These are phyloP conservation scores for Colletotrichum orchidophilum DNA, from an alignment of 2,329 filamentous ascomycete species.

Conservation along the genomic window DNA sequence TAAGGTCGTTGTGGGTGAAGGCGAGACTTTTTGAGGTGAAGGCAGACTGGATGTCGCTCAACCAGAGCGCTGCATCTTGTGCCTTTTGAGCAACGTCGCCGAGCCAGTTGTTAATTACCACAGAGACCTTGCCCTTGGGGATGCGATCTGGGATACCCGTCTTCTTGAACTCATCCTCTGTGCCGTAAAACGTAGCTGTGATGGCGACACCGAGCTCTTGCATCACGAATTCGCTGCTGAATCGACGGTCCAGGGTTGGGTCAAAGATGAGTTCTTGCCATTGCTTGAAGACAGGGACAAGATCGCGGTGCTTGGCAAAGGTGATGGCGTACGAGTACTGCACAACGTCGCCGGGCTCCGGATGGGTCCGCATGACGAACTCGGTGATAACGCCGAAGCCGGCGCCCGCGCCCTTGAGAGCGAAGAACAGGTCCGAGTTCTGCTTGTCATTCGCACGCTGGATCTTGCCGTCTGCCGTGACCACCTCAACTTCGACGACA, in stretches of 20 bases:
- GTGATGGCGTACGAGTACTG: constrained; percentile 67
- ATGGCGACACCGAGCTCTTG: constrained; percentile 64
- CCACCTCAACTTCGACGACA: constrained; percentile 63
- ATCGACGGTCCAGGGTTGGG: constrained; percentile 64
- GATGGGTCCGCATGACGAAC: constrained; percentile 65
- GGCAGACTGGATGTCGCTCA: constrained; percentile 55
- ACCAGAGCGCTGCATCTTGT: constrained; percentile 57
- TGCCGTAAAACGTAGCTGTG: constrained; percentile 70
- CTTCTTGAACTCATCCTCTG: constrained; percentile 62
- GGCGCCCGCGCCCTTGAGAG: constrained; percentile 64
- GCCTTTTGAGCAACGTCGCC: constrained; percentile 64
- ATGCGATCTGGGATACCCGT: constrained; percentile 59
- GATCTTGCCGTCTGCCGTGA: constrained; percentile 64
- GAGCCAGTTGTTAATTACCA: constrained; percentile 70
- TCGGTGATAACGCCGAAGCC: constrained; percentile 67
- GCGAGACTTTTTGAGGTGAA: constrained; percentile 69
- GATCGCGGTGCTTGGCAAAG: constrained; percentile 56
- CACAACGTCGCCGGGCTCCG: constrained; percentile 63
- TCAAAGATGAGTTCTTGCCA: constrained; percentile 69
- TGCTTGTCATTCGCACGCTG: constrained; percentile 55
- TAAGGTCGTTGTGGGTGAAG: constrained; percentile 58
- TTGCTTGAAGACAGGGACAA: constrained; percentile 59
- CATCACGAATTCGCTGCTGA: constrained; percentile 65
- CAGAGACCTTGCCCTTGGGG: constrained; percentile 50
- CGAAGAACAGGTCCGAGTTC: constrained; percentile 66